Base-by-base conservation (phyloP, 371 early-diverging fungal species). In the Syncephalastrum monosporum region DNA sequence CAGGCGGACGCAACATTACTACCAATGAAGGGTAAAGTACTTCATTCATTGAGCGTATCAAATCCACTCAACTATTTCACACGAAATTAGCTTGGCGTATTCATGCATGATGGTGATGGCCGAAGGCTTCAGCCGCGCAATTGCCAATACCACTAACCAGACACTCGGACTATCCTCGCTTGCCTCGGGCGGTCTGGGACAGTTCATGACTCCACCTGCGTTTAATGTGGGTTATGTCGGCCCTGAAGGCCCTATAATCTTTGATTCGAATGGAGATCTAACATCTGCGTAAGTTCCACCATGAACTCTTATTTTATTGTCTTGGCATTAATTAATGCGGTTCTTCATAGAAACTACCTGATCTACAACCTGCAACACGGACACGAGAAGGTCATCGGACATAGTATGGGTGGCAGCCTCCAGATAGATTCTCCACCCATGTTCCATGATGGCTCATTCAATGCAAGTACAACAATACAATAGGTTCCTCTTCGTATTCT, bases 101-200 rank as follows among this genome's bases (percentile, higher is more conserved):
- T 78, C 83, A 23, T 83, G 83, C 55, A 82, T 84, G 82, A 82
- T 81, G 82, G 66, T 74, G 7, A 79, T 84, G 80, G 84, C 82
- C 7, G 53, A 68, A 44, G 82, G 78, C 4, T 79, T 75, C 50
- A 61, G 67, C 17, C 57, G 61, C 42, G 33, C 68, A 0, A 64
- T 84, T 16, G 63, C 68, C 16, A 68, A 68, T 13, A 75, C 69
- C 16, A 68, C 63, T 3, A 74, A 79, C 29, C 63, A 69, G 12
- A 70, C 74, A 47, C 67, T 63, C 1, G 71, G 77, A 5, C 56
- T 84, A 15, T 50, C 42, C 1, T 64, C 67, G 45, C 54, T 84
- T 13, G 64, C 74, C 0, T 48, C 60, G 1, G 82, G 82, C 6
- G 70, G 64, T 12, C 45, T 82, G 10, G 79, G 82, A 0, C 47